Base-by-base conservation (phyloP, 176 grass and related monocot genomes). In the Phoenix roebelenii region DNA sequence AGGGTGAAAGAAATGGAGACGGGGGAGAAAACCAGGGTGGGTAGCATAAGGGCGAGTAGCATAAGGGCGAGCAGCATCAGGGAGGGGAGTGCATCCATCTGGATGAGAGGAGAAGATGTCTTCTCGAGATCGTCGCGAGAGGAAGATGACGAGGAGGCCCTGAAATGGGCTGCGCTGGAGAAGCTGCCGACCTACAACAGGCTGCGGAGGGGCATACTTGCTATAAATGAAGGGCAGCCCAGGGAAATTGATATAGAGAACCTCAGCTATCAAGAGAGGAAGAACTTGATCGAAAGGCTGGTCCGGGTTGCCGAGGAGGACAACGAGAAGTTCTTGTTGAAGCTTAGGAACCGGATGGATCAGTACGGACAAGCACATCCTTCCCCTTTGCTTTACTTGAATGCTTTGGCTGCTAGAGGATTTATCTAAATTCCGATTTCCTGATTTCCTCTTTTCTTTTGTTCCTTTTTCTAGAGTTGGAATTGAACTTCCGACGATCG, bases 111-210 rank as follows among this genome's bases (percentile, higher is more conserved):
- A 5, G 55, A 49, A n/a, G 23, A 71, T 22, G 64, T 74, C 25
- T 81, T 81, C 70, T 81, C 83, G n/a, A 56, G 39, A 59, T 80
- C 66, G 39, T 74, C 78, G 55, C 20, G 60, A 23, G 74, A 77
- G 3, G 82, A 49, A 3, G 82, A 89, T 59, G 86, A 89, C 66
- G 81, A 89, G 81, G 86, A 89, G 74, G 86, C 81, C 14, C 86
- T 89, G 59, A 72, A 75, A 58, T 89, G 86, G 81, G 81, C 86
- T 20, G 74, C 81, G 35, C 77, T 89, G 7, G 81, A 89, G 77
- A 69, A 61, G 86, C 74, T 89, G 52, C 81, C 86, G 3, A 89
- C 86, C 18, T 89, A 79, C 55, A 74, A 77, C 62, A 67, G 86
- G 5, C 77, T 83, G 0, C 25, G 82, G 35, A 81, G 58, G 25